Evolutionary conservation across 1,284 basidiomycete species (phyloP), one percentile per base, ranked within the genome.

Genomic region (Puccinia brachypodii): DNA sequence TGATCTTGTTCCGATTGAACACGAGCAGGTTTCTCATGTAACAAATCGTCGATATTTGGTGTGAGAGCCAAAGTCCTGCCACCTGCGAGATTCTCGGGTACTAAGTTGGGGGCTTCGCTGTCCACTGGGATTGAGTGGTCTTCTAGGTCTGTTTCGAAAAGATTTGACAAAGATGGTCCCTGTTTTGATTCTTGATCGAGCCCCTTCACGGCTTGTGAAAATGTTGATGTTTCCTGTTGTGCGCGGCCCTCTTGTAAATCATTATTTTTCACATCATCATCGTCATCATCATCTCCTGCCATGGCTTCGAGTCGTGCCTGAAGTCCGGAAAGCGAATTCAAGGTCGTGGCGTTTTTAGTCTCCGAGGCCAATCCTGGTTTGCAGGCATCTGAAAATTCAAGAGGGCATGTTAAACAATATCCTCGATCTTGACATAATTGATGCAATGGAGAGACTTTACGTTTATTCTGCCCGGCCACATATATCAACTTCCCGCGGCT

Each of bases 401-500:
- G 25, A 28, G 28, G 25, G 14, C 0, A 40, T 14, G 40, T 76
- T 58, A 64, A 62, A 62, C 8, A 2, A 76, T 31, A 40, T 28
- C 28, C 14, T n/a, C n/a, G n/a, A n/a, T n/a, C n/a, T 22, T 53
- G 4, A 19, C n/a, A 16, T 64, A 14, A 19, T 53, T 62, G 6
- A 25, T 69, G 16, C 28, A 22, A 28, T 13, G 42, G 22, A 73
- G 13, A 80, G 28, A 38, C 33, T n/a, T 74, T 58, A 81, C 79
- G 75, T 75, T 81, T 81, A 28, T 81, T 74, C 0, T 75, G 42
- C 38, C 79, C 79, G 3, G 79, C 60, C 44, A 81, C 79, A 40
- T 81, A 75, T 22, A 81, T 72, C 62, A 81, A 50, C 47, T 81
- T 81, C 36, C 79, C 79, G 36, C 72, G 71, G 33, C 79, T 81